Evolutionary conservation across 352 stramenopile species (phyloP).

Genomic region (Phytophthora vignae): DNA sequence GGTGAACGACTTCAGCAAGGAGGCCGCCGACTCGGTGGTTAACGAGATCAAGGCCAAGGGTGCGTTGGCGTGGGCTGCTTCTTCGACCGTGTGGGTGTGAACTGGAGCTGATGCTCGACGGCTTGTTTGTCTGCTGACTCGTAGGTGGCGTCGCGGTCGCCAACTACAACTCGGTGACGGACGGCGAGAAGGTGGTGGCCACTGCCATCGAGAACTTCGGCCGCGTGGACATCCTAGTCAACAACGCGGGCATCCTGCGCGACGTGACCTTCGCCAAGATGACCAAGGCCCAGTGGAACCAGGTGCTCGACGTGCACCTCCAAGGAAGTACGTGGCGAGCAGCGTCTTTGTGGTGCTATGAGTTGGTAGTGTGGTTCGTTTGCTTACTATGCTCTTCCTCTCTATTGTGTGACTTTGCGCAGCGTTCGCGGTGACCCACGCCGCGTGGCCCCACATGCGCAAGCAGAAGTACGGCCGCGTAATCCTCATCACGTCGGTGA

Average conservation of each 20-base stretch:
- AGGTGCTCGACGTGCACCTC: slow-evolving; percentile 85
- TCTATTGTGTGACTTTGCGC: slow-evolving; percentile 8
- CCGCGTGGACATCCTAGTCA: slow-evolving; percentile 87
- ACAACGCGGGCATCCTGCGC: slow-evolving; percentile 96
- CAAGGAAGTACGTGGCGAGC: slow-evolving; percentile 61
- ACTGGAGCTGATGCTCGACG: slow-evolving; percentile 6
- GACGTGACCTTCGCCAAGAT: slow-evolving; percentile 92
- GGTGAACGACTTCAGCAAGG: slow-evolving; percentile 79
- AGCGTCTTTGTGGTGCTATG: neutral
- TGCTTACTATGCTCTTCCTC: neutral
- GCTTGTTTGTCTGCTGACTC: slow-evolving; percentile 1
- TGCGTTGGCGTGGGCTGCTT: slow-evolving; percentile 14
- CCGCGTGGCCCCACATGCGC: slow-evolving; percentile 89
- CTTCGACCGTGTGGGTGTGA: neutral
- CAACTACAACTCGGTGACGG: slow-evolving; percentile 88
- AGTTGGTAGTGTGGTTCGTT: neutral
- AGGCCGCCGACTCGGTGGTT: slow-evolving; percentile 76
- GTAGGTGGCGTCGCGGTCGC: slow-evolving; percentile 70
- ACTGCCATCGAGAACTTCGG: slow-evolving; percentile 76
- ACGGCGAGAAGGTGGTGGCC: slow-evolving; percentile 84
- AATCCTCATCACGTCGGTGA: slow-evolving; percentile 87
- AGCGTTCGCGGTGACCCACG: slow-evolving; percentile 85
- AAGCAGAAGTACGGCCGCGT: slow-evolving; percentile 92
- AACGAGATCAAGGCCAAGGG: slow-evolving; percentile 81
- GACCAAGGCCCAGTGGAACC: slow-evolving; percentile 89